A percentile compares a stretch with the other conserved stretches of the same genome.
phyloP scores from a whole-genome alignment of 805 yeast species.

The Sugiyamaella valdiviana region DNA sequence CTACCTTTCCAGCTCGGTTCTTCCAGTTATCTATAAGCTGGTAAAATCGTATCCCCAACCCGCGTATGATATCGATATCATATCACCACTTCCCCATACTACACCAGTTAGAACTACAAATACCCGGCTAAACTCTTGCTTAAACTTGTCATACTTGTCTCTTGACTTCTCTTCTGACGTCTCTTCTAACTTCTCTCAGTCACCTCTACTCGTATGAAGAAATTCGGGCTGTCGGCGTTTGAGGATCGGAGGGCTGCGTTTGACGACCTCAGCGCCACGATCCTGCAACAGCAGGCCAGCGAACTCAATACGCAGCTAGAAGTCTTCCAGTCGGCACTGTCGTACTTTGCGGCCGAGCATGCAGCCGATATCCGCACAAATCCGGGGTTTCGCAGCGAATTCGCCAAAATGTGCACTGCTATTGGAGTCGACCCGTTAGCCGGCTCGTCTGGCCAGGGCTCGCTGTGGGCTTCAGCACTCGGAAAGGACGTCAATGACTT shows the following conservation, averaged over 20 bases:
- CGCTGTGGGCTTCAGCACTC: constrained; percentile 33
- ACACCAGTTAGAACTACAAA: too few species aligned
- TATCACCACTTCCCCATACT: too few species aligned
- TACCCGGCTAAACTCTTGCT: too few species aligned
- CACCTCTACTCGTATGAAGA: constrained; percentile 36
- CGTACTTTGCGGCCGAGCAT: constrained; percentile 70
- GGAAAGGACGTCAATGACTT: constrained; percentile 44
- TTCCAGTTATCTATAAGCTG: too few species aligned
- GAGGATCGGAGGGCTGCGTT: constrained; percentile 36
- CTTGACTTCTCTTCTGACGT: too few species aligned
- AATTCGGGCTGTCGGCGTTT: constrained; percentile 44
- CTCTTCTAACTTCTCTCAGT: too few species aligned
- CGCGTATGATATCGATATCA: too few species aligned
- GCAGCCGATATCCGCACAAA: constrained; percentile 59
- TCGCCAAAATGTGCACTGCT: constrained; percentile 66
- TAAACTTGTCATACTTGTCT: too few species aligned
- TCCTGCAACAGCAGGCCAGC: constrained; percentile 49
- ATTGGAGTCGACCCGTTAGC: constrained; percentile 81
- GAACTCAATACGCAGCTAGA: constrained; percentile 65
- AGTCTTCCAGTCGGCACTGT: constrained; percentile 69
- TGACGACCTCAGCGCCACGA: constrained; percentile 44
- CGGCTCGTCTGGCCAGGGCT: constrained; percentile 27
- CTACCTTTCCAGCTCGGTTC: too few species aligned
- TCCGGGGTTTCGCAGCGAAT: constrained; percentile 60
- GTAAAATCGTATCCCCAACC: too few species aligned